These are phyloP conservation scores for Ensete glaucum DNA, from an alignment of 176 grass and related monocot species.

Conservation along the genomic window DNA sequence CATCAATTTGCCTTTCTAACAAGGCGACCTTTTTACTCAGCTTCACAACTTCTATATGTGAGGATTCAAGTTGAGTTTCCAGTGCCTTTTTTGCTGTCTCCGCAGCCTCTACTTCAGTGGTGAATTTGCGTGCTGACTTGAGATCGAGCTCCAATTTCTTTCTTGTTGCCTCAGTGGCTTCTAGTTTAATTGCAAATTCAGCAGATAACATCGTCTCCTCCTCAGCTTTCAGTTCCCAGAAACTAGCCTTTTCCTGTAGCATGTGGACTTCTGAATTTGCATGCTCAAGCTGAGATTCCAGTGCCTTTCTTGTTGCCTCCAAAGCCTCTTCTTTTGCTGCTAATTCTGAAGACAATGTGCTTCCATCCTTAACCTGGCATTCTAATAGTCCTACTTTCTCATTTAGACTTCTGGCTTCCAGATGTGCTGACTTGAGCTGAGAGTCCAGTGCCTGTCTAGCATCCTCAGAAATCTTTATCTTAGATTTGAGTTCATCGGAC, in stretches of 20 bases:
- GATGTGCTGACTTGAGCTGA: constrained; percentile 38
- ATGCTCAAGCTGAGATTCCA: constrained; percentile 34
- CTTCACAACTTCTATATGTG: constrained; percentile 41
- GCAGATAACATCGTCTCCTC: constrained; percentile 52
- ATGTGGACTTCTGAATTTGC: constrained; percentile 29
- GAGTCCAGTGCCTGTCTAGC: constrained; percentile 42
- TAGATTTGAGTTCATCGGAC: constrained; percentile 39
- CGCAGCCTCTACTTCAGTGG: constrained; percentile 33
- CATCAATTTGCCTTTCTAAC: constrained; percentile 57
- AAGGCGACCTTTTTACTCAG: constrained; percentile 45
- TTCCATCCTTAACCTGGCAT: constrained; percentile 37
- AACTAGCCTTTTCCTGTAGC: constrained; percentile 39
- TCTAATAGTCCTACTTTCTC: constrained; percentile 41
- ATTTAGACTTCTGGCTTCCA: constrained; percentile 36
- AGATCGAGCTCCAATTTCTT: constrained; percentile 49
- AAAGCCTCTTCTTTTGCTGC: constrained; percentile 28
- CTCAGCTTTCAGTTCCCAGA: constrained; percentile 43
- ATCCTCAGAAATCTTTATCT: constrained; percentile 33
- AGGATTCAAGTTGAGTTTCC: constrained; percentile 47
- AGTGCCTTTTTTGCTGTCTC: constrained; percentile 36
- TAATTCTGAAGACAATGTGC: constrained; percentile 36
- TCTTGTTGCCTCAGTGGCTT: constrained; percentile 37
- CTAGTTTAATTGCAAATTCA: constrained; percentile 52
- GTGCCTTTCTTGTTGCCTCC: constrained; percentile 31
- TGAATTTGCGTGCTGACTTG: constrained; percentile 30